Conservation (phyloP, 805 yeast genomes). For the Yamadazyma philogaea region DNA sequence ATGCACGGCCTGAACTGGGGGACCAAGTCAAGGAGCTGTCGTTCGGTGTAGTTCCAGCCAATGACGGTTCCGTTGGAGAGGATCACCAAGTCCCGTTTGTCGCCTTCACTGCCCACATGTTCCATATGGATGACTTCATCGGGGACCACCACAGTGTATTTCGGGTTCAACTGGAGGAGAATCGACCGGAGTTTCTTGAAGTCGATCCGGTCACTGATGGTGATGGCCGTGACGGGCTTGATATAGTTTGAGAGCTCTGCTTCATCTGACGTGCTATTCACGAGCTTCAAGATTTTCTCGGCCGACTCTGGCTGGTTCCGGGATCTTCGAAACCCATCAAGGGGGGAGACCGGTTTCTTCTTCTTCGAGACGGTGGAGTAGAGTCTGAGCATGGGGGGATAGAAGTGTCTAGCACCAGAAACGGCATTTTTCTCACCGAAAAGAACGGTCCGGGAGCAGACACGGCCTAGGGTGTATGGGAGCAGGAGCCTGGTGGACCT, state of each 20-base stretch:
- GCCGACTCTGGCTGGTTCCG: slow-evolving; percentile 24
- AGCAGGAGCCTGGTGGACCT: no score
- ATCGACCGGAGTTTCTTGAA: slow-evolving; percentile 42
- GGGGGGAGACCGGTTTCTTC: slow-evolving; percentile 23
- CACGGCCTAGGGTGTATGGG: no score
- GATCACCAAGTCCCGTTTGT: slow-evolving; percentile 53
- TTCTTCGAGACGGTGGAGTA: slow-evolving; percentile 11
- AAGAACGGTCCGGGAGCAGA: no score
- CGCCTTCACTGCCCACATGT: slow-evolving; percentile 12
- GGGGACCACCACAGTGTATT: slow-evolving; percentile 40
- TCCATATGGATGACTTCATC: slow-evolving; percentile 61
- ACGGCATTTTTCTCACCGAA: no score
- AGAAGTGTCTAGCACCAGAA: no score
- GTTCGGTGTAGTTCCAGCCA: slow-evolving; percentile 77
- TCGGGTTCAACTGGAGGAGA: slow-evolving; percentile 17
- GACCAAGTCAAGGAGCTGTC: slow-evolving; percentile 42
- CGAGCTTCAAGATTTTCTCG: slow-evolving; percentile 22
- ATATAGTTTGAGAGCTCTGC: slow-evolving; percentile 10
- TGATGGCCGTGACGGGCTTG: slow-evolving; percentile 61
- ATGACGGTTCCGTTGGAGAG: slow-evolving; percentile 77
- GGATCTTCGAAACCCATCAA: slow-evolving; percentile 28
- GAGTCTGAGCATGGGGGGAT: no score
- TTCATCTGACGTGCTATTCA: slow-evolving; percentile 17
- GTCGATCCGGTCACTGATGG: slow-evolving; percentile 71
- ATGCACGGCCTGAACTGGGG: slow-evolving; percentile 52